phyloP scores from a whole-genome alignment of 306 rosid species.

The Styphnolobium japonicum region DNA sequence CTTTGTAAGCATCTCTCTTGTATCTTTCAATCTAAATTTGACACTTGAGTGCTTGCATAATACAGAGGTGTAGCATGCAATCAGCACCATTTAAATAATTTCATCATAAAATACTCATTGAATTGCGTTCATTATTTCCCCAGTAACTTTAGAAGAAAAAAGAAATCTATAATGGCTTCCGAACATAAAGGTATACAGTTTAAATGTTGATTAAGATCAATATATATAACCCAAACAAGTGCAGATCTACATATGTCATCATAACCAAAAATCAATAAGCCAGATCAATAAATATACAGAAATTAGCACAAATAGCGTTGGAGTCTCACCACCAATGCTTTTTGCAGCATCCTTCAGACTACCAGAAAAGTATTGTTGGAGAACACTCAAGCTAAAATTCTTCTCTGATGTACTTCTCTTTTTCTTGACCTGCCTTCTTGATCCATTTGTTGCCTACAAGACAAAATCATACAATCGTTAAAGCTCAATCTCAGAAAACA shows the following conservation, averaged over 20 bases:
- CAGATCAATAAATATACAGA: constrained; percentile 1
- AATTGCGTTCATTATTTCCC: background rate
- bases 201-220: constrained; percentile 3
- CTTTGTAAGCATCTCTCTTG: background rate
- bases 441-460: constrained; percentile 48
- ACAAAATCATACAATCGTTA: background rate
- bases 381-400: constrained; percentile 81
- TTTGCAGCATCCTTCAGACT: constrained; percentile 95
- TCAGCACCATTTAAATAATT: constrained; percentile 17
- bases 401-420: constrained; percentile 58
- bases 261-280: constrained; percentile 18
- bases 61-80: constrained; percentile 12
- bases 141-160: background rate
- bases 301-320: constrained; percentile 21
- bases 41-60: constrained; percentile 1
- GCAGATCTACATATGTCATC: constrained; percentile 17
- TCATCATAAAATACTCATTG: background rate
- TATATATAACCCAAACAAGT: background rate
- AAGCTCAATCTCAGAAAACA: constrained; percentile 8
- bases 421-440: constrained; percentile 52
- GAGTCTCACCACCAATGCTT: constrained; percentile 74
- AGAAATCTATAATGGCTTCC: constrained; percentile 1
- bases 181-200: background rate
- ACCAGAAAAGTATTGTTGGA: constrained; percentile 87
- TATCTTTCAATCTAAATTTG: constrained; percentile 11